Percentiles rank a stretch among this genome's conserved stretches.
Conservation (phyloP, 1,139 yeast genomes). For the Zygosaccharomyces pseudobailii region DNA sequence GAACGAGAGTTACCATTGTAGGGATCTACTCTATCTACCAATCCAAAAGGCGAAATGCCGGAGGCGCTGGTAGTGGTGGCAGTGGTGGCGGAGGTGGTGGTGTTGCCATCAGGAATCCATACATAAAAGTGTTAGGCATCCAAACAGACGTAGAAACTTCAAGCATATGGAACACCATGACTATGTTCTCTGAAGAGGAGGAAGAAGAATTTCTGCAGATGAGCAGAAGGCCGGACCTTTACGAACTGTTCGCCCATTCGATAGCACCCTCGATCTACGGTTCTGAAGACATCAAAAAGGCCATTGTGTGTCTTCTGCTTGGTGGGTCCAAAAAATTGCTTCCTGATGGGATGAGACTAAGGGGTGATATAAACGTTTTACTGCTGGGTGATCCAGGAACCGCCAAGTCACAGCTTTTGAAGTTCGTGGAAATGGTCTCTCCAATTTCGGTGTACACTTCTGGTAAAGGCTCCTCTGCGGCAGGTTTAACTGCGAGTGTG, state of each 20-base stretch:
- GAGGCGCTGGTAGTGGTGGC: slow-evolving; percentile 15
- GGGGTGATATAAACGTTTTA: slow-evolving; percentile 95
- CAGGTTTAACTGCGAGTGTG: slow-evolving; percentile 97
- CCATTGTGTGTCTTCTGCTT: slow-evolving; percentile 85
- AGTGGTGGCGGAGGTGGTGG: slow-evolving; percentile 33
- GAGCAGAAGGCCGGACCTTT: slow-evolving; percentile 78
- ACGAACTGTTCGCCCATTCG: slow-evolving; percentile 77
- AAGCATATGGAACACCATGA: slow-evolving; percentile 54
- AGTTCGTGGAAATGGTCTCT: slow-evolving; percentile 90
- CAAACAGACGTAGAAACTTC: slow-evolving; percentile 77
- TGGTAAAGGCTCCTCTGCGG: slow-evolving; percentile 99
- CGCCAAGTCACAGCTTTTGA: slow-evolving; percentile 91
- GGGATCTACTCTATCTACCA: slow-evolving; percentile 93
- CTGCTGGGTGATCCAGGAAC: slow-evolving; percentile 98
- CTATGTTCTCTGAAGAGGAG: slow-evolving; percentile 75
- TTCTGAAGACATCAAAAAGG: slow-evolving; percentile 84
- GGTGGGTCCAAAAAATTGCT: slow-evolving; percentile 91
- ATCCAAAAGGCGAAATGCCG: slow-evolving; percentile 41
- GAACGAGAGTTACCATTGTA: slow-evolving; percentile 84
- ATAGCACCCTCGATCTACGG: slow-evolving; percentile 98
- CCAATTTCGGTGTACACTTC: slow-evolving; percentile 96
- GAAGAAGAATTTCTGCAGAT: slow-evolving; percentile 83
- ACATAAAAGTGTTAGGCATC: slow-evolving; percentile 79
- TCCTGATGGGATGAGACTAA: slow-evolving; percentile 93
- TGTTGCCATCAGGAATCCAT: slow-evolving; percentile 92